These are phyloP conservation scores for Pseudognaphalium luteoalbum DNA, from an alignment of 129 eudicot genomes.

Conservation along the genomic window DNA sequence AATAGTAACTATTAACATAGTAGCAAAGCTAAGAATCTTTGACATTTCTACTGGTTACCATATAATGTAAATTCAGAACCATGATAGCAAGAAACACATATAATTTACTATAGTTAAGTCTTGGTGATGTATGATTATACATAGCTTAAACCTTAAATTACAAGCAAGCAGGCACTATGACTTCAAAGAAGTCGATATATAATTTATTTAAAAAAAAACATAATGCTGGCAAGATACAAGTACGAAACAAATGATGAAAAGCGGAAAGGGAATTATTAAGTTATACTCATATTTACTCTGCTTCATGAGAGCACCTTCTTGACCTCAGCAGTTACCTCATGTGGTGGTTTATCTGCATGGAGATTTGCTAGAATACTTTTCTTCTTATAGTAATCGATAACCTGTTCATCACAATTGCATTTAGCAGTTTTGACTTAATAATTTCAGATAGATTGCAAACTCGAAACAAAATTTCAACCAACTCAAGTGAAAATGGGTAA, in stretches of 20 bases:
- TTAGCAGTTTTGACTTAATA: neutral
- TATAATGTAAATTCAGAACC: no score
- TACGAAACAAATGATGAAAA: no score
- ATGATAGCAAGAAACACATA: no score
- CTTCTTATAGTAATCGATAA: slow-evolving; percentile 76
- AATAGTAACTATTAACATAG: no score
- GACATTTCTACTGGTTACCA: no score
- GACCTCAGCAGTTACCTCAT: slow-evolving; percentile 65
- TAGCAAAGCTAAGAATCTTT: no score
- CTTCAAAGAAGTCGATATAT: neutral
- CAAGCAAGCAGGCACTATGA: neutral
- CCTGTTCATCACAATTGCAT: slow-evolving; percentile 42
- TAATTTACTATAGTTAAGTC: neutral
- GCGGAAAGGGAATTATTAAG: neutral
- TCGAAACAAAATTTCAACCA: no score
- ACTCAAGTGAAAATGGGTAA: no score
- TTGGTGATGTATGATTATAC: neutral
- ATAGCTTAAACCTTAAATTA: no score
- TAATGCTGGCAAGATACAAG: neutral
- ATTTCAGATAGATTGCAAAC: neutral
- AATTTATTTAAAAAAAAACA: no score
- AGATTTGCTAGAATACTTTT: slow-evolving; percentile 68
- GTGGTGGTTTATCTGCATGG: slow-evolving; percentile 81
- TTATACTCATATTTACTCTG: neutral
- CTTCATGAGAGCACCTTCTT: slow-evolving; percentile 59